These are phyloP conservation scores for Daldinia bambusicola DNA, from an alignment of 495 filamentous ascomycete species.

Conservation along the genomic window DNA sequence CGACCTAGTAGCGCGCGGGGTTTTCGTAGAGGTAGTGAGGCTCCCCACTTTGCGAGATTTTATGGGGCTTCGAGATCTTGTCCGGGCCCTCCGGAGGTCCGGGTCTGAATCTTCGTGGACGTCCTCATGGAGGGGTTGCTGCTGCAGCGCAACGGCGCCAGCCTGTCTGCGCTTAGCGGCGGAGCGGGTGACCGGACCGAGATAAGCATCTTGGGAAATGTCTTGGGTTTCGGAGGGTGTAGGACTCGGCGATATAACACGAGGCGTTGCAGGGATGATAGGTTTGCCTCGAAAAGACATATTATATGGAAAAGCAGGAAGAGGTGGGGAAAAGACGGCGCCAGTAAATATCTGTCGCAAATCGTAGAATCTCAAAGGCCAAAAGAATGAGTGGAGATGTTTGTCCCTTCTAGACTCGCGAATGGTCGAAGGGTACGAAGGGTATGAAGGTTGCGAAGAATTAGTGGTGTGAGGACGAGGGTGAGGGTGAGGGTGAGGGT, in stretches of 20 bases:
- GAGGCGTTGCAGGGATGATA: conserved; percentile 70
- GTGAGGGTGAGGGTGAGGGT: conserved; percentile 33
- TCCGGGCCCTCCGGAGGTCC: conserved; percentile 57
- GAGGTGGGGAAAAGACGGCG: conserved; percentile 57
- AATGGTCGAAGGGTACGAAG: conserved; percentile 20
- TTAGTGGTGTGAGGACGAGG: conserved; percentile 50
- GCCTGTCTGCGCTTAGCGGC: conserved; percentile 62
- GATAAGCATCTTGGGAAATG: conserved; percentile 62
- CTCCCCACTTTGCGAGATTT: conserved; percentile 59
- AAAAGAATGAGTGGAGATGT: conserved; percentile 56
- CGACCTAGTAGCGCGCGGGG: conserved; percentile 29
- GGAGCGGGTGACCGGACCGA: conserved; percentile 72
- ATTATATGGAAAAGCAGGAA: conserved; percentile 57
- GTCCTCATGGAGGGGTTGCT: conserved; percentile 49
- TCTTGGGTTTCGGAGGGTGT: conserved; percentile 66
- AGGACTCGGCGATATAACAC: conserved; percentile 77
- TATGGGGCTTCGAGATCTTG: conserved; percentile 63
- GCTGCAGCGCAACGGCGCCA: conserved; percentile 47
- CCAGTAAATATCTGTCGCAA: conserved; percentile 64
- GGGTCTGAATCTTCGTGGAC: conserved; percentile 55
- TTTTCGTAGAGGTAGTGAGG: conserved; percentile 52
- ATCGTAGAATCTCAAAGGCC: conserved; percentile 57
- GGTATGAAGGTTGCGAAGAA: conserved; percentile 39
- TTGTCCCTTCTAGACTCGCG: conserved; percentile 62
- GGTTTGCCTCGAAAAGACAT: conserved; percentile 54